Evolutionary conservation across 371 early-diverging fungal species (phyloP).

Genomic region (Saksenaea oblongispora): DNA sequence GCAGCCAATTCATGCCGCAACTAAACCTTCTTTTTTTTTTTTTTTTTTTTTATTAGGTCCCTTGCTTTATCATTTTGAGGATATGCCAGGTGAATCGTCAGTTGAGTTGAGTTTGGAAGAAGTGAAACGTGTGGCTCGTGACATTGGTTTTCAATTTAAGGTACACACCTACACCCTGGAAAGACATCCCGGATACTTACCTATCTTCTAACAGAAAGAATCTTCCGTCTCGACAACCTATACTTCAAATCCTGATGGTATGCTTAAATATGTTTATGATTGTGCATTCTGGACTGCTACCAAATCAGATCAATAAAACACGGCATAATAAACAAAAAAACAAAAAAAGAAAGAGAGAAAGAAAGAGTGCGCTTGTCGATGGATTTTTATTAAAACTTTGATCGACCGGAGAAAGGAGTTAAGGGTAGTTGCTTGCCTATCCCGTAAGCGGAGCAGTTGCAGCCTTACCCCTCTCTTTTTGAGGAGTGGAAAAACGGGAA

Average conservation of each 20-base stretch:
- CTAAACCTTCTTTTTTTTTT: not conserved
- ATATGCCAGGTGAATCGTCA: conserved; percentile 71
- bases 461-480: no score
- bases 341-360: no score
- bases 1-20: not conserved
- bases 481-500: no score
- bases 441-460: no score
- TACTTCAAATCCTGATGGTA: conserved; percentile 73
- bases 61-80: conserved; percentile 92
- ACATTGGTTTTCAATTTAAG: conserved; percentile 74
- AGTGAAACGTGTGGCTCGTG: conserved; percentile 63
- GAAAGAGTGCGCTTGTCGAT: no score
- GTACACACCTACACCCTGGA: conserved; percentile 32
- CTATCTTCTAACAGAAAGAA: conserved; percentile 49
- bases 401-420: no score
- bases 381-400: no score
- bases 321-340: not conserved
- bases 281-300: conserved; percentile 63
- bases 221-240: conserved; percentile 63
- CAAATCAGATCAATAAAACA: conserved; percentile 17
- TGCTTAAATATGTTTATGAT: conserved; percentile 84
- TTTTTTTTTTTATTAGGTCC: conserved; percentile 63
- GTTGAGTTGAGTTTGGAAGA: conserved; percentile 90
- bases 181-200: not conserved
- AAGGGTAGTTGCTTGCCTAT: no score